A percentile compares a stretch with the other conserved stretches of the same genome.
phyloP scores from a whole-genome alignment of 2,329 filamentous ascomycete species.

The Monilinia fructigena region DNA sequence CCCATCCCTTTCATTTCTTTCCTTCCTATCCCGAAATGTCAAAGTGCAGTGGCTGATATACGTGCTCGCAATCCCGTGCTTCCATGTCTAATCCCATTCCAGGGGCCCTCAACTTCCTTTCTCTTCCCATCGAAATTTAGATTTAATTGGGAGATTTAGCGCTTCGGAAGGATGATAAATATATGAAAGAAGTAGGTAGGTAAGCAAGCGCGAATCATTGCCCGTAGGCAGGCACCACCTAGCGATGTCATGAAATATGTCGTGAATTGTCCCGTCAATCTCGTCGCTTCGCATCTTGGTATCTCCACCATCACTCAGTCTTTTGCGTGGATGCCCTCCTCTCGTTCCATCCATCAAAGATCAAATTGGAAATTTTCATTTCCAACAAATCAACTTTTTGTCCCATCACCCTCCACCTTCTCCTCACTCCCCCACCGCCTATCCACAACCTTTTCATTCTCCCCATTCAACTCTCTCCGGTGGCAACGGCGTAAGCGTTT shows the following conservation, averaged over 20 bases:
- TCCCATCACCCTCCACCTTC: conserved; percentile 2
- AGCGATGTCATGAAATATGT: conserved; percentile 13
- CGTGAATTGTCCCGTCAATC: background rate
- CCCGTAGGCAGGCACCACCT: background rate
- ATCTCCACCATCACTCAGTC: background rate
- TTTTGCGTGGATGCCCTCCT: background rate
- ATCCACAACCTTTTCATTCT: background rate
- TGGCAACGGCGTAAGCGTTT: conserved; percentile 11
- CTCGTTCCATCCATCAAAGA: background rate
- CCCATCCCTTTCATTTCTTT: background rate
- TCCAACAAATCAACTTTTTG: conserved; percentile 30
- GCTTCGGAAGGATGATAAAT: background rate
- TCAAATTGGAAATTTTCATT: background rate
- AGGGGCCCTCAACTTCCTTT: background rate
- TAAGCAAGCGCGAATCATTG: conserved; percentile 6
- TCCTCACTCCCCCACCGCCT: conserved; percentile 1
- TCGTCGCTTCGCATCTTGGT: background rate
- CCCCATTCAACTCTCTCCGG: background rate
- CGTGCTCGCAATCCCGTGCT: too few species aligned
- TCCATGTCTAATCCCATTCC: background rate
- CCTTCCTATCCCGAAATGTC: background rate
- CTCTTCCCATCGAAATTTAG: background rate
- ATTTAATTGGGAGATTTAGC: conserved; percentile 7
- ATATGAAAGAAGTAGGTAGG: background rate
- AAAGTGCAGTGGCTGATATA: background rate